Evolutionary conservation across 2,329 filamentous ascomycete species (phyloP).

Genomic region (Fusarium staphyleae): DNA sequence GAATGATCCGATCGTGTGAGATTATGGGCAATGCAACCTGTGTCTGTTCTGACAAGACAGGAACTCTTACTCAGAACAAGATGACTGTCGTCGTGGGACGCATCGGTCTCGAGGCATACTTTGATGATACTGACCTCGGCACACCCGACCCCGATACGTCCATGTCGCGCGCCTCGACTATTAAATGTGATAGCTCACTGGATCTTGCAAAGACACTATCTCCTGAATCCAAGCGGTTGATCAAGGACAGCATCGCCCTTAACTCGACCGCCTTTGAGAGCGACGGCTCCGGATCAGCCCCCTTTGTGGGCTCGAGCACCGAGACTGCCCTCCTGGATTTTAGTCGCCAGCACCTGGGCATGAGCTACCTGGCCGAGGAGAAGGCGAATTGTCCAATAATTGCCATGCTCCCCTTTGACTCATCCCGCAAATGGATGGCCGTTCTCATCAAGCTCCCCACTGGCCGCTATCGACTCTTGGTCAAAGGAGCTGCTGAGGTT

Average conservation of each 20-base stretch:
- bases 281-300: constrained; percentile 45
- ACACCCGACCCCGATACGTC: constrained; percentile 29
- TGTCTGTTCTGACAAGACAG: constrained; percentile 72
- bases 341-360: constrained; percentile 57
- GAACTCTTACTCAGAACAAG: constrained; percentile 69
- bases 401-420: constrained; percentile 62
- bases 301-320: constrained; percentile 62
- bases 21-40: constrained; percentile 71
- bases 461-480: constrained; percentile 57
- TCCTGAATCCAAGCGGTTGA: constrained; percentile 45
- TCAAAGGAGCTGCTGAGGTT: constrained; percentile 66
- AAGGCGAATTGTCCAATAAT: constrained; percentile 55
- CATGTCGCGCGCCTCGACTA: constrained; percentile 32
- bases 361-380: constrained; percentile 54
- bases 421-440: constrained; percentile 63
- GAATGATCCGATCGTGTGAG: constrained; percentile 65
- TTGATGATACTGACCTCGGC: constrained; percentile 46
- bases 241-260: constrained; percentile 52
- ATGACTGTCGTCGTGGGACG: constrained; percentile 68
- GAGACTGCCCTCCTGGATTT: constrained; percentile 62
- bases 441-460: constrained; percentile 56
- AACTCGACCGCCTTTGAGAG: constrained; percentile 64
- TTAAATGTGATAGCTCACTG: constrained; percentile 41
- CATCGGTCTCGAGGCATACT: constrained; percentile 52
- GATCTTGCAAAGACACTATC: constrained; percentile 44